Percentiles rank a stretch among this genome's conserved stretches.
Evolutionary conservation across 345 rosid genomes (phyloP).

Genomic region (Bretschneidera sinensis): DNA sequence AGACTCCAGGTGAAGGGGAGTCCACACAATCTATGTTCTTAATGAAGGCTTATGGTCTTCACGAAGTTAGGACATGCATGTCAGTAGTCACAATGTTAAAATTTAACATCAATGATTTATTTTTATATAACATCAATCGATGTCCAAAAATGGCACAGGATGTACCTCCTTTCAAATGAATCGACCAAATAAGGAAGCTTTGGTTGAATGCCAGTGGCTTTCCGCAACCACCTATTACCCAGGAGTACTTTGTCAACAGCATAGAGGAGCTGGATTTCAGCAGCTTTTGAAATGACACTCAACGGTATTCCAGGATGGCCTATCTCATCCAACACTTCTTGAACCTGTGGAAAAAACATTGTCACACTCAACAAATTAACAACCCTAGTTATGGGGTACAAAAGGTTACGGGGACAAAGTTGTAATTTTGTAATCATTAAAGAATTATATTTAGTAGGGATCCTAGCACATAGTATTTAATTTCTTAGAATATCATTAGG

Average conservation of each 20-base stretch:
- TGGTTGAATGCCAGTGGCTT: conserved; percentile 91
- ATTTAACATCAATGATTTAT: conserved; percentile 1
- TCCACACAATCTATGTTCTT: no score
- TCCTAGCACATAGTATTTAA: no score
- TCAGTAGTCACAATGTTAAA: neutral
- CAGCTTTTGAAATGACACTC: conserved; percentile 93
- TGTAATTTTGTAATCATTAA: no score
- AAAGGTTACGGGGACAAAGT: no score
- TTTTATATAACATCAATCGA: no score
- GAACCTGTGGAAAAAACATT: conserved; percentile 54
- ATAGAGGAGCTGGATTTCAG: conserved; percentile 78
- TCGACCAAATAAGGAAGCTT: conserved; percentile 85
- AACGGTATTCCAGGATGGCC: conserved; percentile 80
- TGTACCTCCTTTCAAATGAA: conserved; percentile 87
- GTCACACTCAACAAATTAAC: neutral
- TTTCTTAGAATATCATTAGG: no score
- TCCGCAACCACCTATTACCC: conserved; percentile 92
- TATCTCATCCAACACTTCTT: conserved; percentile 88
- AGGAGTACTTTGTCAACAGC: conserved; percentile 76
- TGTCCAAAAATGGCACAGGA: neutral
- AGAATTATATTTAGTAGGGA: no score
- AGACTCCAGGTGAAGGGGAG: no score
- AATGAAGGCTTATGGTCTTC: no score
- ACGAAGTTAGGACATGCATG: conserved; percentile 7
- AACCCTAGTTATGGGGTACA: neutral